Conservation (phyloP, 2,329 filamentous ascomycete genomes). For the Penicillium sp. region DNA sequence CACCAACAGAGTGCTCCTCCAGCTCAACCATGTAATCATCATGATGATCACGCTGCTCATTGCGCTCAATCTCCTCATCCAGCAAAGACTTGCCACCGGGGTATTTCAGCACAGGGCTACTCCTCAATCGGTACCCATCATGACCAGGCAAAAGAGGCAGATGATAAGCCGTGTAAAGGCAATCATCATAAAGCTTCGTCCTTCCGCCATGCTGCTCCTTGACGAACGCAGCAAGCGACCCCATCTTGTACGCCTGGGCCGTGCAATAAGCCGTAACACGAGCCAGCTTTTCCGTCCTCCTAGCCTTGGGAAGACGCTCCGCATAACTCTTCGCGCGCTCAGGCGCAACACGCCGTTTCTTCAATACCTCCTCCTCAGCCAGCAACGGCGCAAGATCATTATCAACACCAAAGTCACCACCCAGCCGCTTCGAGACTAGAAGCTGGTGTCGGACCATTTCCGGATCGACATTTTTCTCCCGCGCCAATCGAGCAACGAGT, state of each 20-base stretch:
- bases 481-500: slow-evolving; percentile 35
- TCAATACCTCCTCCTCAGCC: slow-evolving; percentile 62
- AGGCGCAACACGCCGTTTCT: slow-evolving; percentile 54
- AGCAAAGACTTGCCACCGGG: slow-evolving; percentile 90
- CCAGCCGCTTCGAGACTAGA: slow-evolving; percentile 33
- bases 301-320: slow-evolving; percentile 84
- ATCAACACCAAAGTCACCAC: slow-evolving; percentile 60
- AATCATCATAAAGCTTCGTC: slow-evolving; percentile 97
- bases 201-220: slow-evolving; percentile 84
- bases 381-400: slow-evolving; percentile 52
- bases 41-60: slow-evolving; percentile 83
- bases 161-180: slow-evolving; percentile 93
- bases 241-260: slow-evolving; percentile 88
- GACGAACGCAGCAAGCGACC: slow-evolving; percentile 83
- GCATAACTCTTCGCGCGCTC: slow-evolving; percentile 83
- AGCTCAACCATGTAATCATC: slow-evolving; percentile 82
- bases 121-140: slow-evolving; percentile 85
- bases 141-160: slow-evolving; percentile 81
- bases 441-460: slow-evolving; percentile 36
- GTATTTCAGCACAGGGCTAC: slow-evolving; percentile 87
- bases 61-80: slow-evolving; percentile 94
- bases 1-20: slow-evolving; percentile 50
- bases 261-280: slow-evolving; percentile 95
- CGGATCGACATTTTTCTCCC: slow-evolving; percentile 36
- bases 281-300: slow-evolving; percentile 82